Percentiles rank a stretch among this genome's conserved stretches.
Conservation (phyloP, 2,329 filamentous ascomycete species). For the Didymella sp. region DNA sequence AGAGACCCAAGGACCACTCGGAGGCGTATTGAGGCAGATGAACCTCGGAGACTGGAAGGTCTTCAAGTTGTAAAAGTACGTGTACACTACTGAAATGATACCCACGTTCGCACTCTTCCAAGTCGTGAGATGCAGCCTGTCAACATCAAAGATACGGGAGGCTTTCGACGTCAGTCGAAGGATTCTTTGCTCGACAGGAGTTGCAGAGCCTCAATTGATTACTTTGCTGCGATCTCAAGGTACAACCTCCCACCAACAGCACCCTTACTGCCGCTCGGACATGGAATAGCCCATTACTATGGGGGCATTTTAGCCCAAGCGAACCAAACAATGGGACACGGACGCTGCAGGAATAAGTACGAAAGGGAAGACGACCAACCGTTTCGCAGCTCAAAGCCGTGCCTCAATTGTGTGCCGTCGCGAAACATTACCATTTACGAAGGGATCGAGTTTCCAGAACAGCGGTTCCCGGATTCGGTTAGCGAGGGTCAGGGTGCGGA, state of each 20-base stretch:
- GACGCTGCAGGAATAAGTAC: not conserved
- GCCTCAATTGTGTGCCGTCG: not conserved
- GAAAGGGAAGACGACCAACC: not conserved
- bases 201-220: not conserved
- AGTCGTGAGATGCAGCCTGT: not conserved
- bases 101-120: slow-evolving; percentile 1
- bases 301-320: not conserved
- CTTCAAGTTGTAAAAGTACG: slow-evolving; percentile 60
- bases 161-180: not conserved
- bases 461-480: not conserved
- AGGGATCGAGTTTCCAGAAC: not conserved
- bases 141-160: not conserved
- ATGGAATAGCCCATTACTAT: not conserved
- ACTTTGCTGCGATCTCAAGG: not conserved
- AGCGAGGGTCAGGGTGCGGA: slow-evolving; percentile 3
- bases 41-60: slow-evolving; percentile 64
- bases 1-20: slow-evolving; percentile 77
- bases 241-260: not conserved
- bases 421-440: slow-evolving; percentile 3
- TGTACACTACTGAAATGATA: slow-evolving; percentile 21
- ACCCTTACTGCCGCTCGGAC: not conserved
- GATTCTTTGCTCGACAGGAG: not conserved
- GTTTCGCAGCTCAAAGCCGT: not conserved
- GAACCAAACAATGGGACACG: not conserved
- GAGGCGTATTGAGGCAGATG: slow-evolving; percentile 70